Evolutionary conservation across 2,329 filamentous ascomycete genomes (phyloP).

Genomic region (Metarhizium album): DNA sequence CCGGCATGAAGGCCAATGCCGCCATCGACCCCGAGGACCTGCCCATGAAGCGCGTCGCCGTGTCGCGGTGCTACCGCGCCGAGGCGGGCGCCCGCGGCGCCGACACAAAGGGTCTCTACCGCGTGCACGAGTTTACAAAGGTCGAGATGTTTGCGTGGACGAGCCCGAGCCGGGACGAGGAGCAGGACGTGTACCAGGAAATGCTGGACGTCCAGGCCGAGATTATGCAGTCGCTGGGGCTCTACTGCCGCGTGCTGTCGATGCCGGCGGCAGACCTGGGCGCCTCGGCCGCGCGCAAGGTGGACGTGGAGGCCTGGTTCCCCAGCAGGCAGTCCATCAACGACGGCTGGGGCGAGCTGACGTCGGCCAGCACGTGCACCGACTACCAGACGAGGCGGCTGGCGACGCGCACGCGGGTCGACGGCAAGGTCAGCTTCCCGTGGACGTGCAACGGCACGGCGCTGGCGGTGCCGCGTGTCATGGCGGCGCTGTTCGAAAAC

Average conservation of each 20-base stretch:
- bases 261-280: slow-evolving; percentile 88
- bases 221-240: slow-evolving; percentile 63
- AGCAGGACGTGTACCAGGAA: slow-evolving; percentile 62
- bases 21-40: slow-evolving; percentile 54
- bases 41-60: slow-evolving; percentile 70
- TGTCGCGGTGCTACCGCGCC: slow-evolving; percentile 88
- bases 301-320: slow-evolving; percentile 91
- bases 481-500: slow-evolving; percentile 84
- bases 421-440: slow-evolving; percentile 55
- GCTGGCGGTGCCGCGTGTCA: slow-evolving; percentile 76
- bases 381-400: slow-evolving; percentile 87
- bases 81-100: slow-evolving; percentile 85
- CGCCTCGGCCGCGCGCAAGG: slow-evolving; percentile 75
- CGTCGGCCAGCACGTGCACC: slow-evolving; percentile 80
- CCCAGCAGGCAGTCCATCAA: slow-evolving; percentile 55
- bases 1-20: slow-evolving; percentile 73
- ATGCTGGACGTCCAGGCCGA: slow-evolving; percentile 80
- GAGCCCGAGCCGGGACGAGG: slow-evolving; percentile 37
- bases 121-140: slow-evolving; percentile 97
- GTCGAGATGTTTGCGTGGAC: slow-evolving; percentile 97
- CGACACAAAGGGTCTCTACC: slow-evolving; percentile 88
- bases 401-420: slow-evolving; percentile 57
- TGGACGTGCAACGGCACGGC: slow-evolving; percentile 93
- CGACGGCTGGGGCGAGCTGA: slow-evolving; percentile 84
- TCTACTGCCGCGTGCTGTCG: slow-evolving; percentile 81